Conservation (phyloP, 768 basidiomycete species). For the Hericium coralloides region DNA sequence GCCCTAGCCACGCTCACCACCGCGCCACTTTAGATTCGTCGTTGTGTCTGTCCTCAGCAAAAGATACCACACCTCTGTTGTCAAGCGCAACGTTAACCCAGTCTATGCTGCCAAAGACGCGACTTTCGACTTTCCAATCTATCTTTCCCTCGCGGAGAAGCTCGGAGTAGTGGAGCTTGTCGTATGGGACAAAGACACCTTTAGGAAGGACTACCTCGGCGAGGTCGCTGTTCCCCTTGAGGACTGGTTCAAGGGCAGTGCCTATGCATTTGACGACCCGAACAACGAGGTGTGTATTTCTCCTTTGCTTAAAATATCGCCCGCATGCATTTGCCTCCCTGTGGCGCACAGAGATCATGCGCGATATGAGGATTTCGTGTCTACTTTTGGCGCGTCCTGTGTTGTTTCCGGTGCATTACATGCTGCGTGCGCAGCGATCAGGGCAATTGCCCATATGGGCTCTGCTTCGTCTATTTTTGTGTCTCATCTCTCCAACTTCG, state of each 20-base stretch:
- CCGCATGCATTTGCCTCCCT: not conserved
- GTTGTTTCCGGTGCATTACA: no score
- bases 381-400: no score
- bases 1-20: not conserved
- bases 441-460: no score
- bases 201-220: conserved; percentile 90
- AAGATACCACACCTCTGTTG: conserved; percentile 63
- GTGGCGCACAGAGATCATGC: not conserved
- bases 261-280: conserved; percentile 48
- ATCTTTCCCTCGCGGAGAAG: conserved; percentile 62
- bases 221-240: conserved; percentile 73
- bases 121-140: conserved; percentile 86
- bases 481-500: not conserved
- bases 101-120: conserved; percentile 56
- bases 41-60: conserved; percentile 52
- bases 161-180: conserved; percentile 76
- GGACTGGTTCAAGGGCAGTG: conserved; percentile 62
- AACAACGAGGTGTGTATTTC: conserved; percentile 53
- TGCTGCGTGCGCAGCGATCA: no score
- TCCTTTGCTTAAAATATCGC: not conserved
- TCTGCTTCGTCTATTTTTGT: not conserved
- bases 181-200: conserved; percentile 89
- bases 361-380: no score
- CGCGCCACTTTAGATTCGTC: conserved; percentile 45
- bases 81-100: conserved; percentile 67